Base-by-base conservation (phyloP, 495 filamentous ascomycete species). In the Penicillium egyptiacum region DNA sequence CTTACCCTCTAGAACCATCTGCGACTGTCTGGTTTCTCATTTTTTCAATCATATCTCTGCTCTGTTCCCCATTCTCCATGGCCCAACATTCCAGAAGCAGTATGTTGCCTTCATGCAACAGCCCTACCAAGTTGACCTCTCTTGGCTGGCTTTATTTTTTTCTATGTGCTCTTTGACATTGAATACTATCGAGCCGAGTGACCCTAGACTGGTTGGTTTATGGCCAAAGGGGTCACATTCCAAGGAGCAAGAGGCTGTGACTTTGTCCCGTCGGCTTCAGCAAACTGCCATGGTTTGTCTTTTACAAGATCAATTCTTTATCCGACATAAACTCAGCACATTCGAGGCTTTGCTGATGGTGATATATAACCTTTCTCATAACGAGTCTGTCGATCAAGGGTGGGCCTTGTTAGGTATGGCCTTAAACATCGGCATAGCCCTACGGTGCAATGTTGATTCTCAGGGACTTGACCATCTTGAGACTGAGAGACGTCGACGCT, bases 1-100 rank as follows among this genome's bases (percentile, higher is more conserved):
- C 9, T 50, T 66, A 9, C 63, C 63, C 4, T 54, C 63, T 0
- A 55, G 49, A 40, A 4, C 26, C 14, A 58, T 46, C 31, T 60
- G 60, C 26, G 63, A 66, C 22, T 67, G 61, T 46, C 37, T 67
- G 28, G 46, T 63, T 16, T 53, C 60, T 2, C 57, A 58, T 4
- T 67, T 35, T 19, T 67, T 67, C 25, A 51, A 45, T 43, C 4
- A 51, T 7, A 45, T 67, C 4, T 58, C 55, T 0, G 14, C 55
- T 23, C 41, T 63, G 11, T 67, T 67, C 22, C 64, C 30, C n/a
- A 63, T 67, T 19, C 64, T 67, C 6, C 64, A 67, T 55, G 61
- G 64, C 5, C 64, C 64, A 47, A 67, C 57, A 1, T 67, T 67
- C 33, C 57, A 61, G 48, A 55, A 50, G 22, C 56, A 66, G 23